phyloP scores from a whole-genome alignment of 2,329 filamentous ascomycete species.

The Chaetomium sp. region DNA sequence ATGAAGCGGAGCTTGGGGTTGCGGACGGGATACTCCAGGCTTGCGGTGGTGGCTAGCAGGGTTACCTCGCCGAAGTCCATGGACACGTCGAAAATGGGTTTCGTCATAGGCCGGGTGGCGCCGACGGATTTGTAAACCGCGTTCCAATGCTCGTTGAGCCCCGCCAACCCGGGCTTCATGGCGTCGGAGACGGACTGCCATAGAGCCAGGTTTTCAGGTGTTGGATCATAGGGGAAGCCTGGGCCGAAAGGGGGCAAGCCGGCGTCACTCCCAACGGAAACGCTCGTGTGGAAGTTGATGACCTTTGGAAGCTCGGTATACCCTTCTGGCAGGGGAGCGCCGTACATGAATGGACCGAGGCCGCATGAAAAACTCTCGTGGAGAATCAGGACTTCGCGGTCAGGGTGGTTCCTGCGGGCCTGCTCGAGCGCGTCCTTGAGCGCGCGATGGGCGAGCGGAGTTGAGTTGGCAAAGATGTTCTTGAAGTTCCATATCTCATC shows the following conservation, averaged over 20 bases:
- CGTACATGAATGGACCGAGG: conserved; percentile 42
- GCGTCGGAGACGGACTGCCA: conserved; percentile 25
- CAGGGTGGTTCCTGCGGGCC: conserved; percentile 39
- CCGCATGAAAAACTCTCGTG: conserved; percentile 46
- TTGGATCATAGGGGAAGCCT: conserved; percentile 37
- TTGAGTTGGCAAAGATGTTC: conserved; percentile 41
- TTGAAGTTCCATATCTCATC: conserved; percentile 40
- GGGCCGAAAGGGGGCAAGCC: conserved; percentile 45
- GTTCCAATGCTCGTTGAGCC: conserved; percentile 20
- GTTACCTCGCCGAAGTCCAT: conserved; percentile 38
- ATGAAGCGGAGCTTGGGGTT: conserved; percentile 47
- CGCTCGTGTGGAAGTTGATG: conserved; percentile 46
- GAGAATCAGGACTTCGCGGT: conserved; percentile 47
- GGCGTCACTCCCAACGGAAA: conserved; percentile 43
- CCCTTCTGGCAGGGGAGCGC: conserved; percentile 44
- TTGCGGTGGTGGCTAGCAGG: conserved; percentile 45
- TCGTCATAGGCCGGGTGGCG: conserved; percentile 29
- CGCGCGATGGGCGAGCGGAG: conserved; percentile 33
- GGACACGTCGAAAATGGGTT: conserved; percentile 10
- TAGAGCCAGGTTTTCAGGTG: conserved; percentile 23
- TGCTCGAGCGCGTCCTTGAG: conserved; percentile 38
- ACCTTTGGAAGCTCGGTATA: conserved; percentile 42
- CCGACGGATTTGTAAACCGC: conserved; percentile 37
- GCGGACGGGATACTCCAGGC: conserved; percentile 45
- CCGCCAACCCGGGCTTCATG: background rate